These are phyloP conservation scores for Daldinia concentrica DNA, from an alignment of 495 filamentous ascomycete genomes.

Conservation along the genomic window DNA sequence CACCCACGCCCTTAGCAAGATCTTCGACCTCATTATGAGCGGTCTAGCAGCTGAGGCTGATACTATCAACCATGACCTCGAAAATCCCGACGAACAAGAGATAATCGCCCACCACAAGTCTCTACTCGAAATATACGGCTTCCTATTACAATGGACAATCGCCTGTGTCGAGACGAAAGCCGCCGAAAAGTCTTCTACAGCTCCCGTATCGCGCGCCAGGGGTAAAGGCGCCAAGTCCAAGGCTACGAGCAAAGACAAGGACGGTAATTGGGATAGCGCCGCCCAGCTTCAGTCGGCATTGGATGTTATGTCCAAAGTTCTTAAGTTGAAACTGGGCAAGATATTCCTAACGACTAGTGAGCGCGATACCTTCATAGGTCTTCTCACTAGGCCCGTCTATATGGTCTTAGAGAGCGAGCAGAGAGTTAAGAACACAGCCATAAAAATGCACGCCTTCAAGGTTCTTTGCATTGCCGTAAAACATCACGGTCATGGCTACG, in stretches of 20 bases:
- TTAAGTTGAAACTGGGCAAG: constrained; percentile 89
- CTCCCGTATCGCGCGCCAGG: constrained; percentile 72
- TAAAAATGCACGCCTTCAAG: constrained; percentile 97
- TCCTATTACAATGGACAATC: constrained; percentile 93
- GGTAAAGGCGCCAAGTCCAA: constrained; percentile 83
- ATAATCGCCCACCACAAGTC: constrained; percentile 84
- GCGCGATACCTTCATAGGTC: constrained; percentile 88
- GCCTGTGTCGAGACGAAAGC: constrained; percentile 92
- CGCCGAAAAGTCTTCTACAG: constrained; percentile 82
- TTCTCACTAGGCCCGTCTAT: constrained; percentile 95
- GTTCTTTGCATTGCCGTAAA: constrained; percentile 97
- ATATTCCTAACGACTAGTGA: constrained; percentile 98
- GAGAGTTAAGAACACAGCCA: constrained; percentile 86
- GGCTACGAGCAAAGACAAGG: constrained; percentile 62
- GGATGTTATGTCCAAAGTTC: constrained; percentile 93
- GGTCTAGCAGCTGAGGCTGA: constrained; percentile 95
- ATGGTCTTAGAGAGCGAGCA: constrained; percentile 93
- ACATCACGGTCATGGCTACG: constrained; percentile 97
- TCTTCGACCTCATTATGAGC: constrained; percentile 91
- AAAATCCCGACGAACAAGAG: constrained; percentile 86
- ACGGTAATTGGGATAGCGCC: constrained; percentile 87
- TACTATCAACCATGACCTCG: constrained; percentile 82
- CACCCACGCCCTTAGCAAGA: constrained; percentile 83
- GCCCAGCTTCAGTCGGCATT: constrained; percentile 86
- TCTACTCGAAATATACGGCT: constrained; percentile 92